A percentile compares a stretch with the other conserved stretches of the same genome.
These are phyloP conservation scores for Bipolaris zeicola DNA, from an alignment of 2,329 filamentous ascomycete genomes.

Conservation along the genomic window DNA sequence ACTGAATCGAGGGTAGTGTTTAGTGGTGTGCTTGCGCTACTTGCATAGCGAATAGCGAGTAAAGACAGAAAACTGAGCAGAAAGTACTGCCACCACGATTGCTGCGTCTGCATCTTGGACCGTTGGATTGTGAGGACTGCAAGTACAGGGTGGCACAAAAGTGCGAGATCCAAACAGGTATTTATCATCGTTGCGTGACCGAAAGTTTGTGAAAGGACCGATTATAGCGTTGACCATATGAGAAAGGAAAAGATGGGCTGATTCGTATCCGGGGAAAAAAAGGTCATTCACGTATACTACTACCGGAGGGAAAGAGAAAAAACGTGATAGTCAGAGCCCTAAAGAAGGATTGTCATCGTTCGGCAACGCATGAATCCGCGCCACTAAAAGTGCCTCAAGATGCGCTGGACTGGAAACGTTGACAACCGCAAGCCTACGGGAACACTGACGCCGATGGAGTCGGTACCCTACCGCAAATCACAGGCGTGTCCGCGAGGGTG, in stretches of 20 bases:
- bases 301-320: neutral
- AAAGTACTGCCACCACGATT: constrained; percentile 35
- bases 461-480: constrained; percentile 13
- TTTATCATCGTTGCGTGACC: constrained; percentile 26
- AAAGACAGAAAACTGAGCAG: constrained; percentile 35
- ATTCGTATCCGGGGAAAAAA: neutral
- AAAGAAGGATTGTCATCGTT: constrained; percentile 14
- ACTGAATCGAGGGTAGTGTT: neutral
- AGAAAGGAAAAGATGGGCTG: neutral
- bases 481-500: constrained; percentile 2
- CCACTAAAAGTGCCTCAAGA: constrained; percentile 23
- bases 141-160: constrained; percentile 40
- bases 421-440: constrained; percentile 12
- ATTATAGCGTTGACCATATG: neutral
- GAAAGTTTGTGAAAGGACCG: constrained; percentile 3
- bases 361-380: constrained; percentile 33
- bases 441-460: constrained; percentile 16
- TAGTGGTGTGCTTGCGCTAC: constrained; percentile 16
- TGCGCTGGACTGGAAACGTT: constrained; percentile 21
- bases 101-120: constrained; percentile 30
- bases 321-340: constrained; percentile 12
- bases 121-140: constrained; percentile 37
- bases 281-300: constrained; percentile 6
- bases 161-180: constrained; percentile 39
- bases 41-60: constrained; percentile 34